Evolutionary conservation across 352 stramenopile genomes (phyloP).

Genomic region (Blastocystis sp.): DNA sequence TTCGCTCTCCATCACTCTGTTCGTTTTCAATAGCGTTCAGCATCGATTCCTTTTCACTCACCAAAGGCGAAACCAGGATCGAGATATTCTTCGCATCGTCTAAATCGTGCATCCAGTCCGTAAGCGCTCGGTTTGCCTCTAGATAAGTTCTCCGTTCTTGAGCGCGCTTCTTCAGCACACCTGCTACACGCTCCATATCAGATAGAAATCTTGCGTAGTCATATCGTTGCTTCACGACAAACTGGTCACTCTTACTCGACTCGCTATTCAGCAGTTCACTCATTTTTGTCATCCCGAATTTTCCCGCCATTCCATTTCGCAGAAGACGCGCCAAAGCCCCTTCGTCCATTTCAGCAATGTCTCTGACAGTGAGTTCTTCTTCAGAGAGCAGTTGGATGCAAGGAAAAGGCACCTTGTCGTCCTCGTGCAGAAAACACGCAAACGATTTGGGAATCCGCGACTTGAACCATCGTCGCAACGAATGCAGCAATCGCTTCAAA

Average conservation of each 20-base stretch:
- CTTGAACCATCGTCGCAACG: background rate
- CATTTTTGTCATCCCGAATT: background rate
- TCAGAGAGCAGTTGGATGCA: background rate
- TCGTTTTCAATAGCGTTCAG: constrained; percentile 17
- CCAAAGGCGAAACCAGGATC: constrained; percentile 31
- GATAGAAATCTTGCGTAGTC: background rate
- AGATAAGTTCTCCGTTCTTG: background rate
- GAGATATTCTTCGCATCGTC: background rate
- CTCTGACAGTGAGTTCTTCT: constrained; percentile 4
- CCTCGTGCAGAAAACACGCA: background rate
- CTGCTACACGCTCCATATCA: background rate
- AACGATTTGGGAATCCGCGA: background rate
- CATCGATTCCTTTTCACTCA: background rate
- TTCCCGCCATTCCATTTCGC: background rate
- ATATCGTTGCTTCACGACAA: background rate
- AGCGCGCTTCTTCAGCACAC: background rate
- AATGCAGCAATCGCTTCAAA: background rate
- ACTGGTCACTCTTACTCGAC: too few species aligned
- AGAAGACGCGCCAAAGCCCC: background rate
- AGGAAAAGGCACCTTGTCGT: background rate
- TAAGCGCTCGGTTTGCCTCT: background rate
- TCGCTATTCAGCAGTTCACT: background rate
- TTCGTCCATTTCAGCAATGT: constrained; percentile 2
- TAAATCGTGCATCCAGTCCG: background rate
- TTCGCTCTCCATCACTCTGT: background rate